These are phyloP conservation scores for Casuarina cunninghamiana DNA, from an alignment of 306 rosid species.

Conservation along the genomic window DNA sequence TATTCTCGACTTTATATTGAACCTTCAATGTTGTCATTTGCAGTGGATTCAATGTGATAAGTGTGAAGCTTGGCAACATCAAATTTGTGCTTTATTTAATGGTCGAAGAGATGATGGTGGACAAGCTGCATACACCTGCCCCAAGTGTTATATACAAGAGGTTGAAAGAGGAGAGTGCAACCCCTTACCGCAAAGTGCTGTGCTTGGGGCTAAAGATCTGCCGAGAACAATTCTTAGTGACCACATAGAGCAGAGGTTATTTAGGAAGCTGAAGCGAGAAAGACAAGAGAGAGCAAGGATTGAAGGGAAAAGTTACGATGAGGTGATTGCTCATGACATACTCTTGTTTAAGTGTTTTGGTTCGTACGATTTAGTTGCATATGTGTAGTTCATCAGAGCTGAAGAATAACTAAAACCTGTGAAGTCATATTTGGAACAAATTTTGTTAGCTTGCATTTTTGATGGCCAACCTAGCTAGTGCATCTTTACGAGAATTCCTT, in stretches of 20 bases:
- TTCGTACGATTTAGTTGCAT: background rate
- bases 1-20: slow-evolving; percentile 21
- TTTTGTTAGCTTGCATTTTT: background rate
- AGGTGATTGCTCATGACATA: slow-evolving; percentile 54
- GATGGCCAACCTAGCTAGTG: background rate
- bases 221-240: slow-evolving; percentile 90
- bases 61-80: slow-evolving; percentile 99
- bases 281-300: slow-evolving; percentile 77
- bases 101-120: slow-evolving; percentile 97
- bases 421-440: background rate
- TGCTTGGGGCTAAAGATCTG: slow-evolving; percentile 97
- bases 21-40: slow-evolving; percentile 20
- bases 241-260: slow-evolving; percentile 80
- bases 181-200: slow-evolving; percentile 95
- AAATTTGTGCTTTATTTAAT: slow-evolving; percentile 94
- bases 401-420: background rate
- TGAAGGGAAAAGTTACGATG: slow-evolving; percentile 82
- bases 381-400: background rate
- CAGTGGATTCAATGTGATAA: slow-evolving; percentile 99
- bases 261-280: slow-evolving; percentile 68
- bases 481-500: background rate
- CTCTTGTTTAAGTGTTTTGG: background rate
- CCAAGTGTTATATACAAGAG: slow-evolving; percentile 84
- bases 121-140: slow-evolving; percentile 96
- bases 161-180: slow-evolving; percentile 92